These are phyloP conservation scores for Solanum virginianum DNA, from an alignment of 257 asterid species.

Conservation along the genomic window DNA sequence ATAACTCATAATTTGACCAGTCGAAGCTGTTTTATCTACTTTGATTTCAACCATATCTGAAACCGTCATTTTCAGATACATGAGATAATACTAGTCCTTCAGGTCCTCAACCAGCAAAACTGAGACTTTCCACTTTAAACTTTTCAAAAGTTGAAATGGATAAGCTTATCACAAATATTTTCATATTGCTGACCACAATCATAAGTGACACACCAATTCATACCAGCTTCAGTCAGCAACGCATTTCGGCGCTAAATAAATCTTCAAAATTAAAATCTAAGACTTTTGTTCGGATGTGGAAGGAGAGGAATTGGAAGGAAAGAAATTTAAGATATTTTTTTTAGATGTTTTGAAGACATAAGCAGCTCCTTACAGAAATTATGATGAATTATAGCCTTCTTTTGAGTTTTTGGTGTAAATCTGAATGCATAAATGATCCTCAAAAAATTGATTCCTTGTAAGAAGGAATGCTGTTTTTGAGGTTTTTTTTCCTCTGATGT, in stretches of 20 bases:
- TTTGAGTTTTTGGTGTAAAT: background rate
- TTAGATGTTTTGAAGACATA: background rate
- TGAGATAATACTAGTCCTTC: background rate
- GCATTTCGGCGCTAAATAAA: background rate
- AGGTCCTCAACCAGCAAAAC: background rate
- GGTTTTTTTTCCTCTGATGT: background rate
- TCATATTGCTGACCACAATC: background rate
- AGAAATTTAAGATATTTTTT: background rate
- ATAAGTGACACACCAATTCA: background rate
- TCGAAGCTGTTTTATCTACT: background rate
- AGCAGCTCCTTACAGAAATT: background rate
- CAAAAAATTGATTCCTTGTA: background rate
- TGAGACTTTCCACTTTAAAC: background rate
- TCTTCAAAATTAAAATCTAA: background rate
- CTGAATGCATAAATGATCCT: background rate
- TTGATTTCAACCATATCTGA: background rate
- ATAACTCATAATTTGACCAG: background rate
- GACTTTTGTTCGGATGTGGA: background rate
- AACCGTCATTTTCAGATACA: background rate
- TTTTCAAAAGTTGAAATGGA: background rate
- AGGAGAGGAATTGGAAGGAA: background rate
- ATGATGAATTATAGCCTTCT: background rate
- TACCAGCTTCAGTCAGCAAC: background rate
- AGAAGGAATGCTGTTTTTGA: background rate
- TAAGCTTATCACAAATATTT: background rate